Percentiles rank a stretch among this genome's conserved stretches.
phyloP scores from a whole-genome alignment of 2,329 filamentous ascomycete species.

The Shiraia bambusicola region DNA sequence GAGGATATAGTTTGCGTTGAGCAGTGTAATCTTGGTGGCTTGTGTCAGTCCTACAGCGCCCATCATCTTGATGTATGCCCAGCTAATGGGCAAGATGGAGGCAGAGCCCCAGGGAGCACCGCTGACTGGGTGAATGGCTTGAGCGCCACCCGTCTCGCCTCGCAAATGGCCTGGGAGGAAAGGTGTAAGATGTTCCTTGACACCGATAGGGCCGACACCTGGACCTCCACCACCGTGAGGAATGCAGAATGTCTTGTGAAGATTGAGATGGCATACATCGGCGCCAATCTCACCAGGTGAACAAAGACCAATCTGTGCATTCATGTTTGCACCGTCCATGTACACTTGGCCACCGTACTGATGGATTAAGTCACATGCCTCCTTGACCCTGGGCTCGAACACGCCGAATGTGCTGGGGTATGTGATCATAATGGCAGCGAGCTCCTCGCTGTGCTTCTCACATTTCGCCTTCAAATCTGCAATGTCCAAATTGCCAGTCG shows the following conservation, averaged over 20 bases:
- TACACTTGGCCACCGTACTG: slow-evolving; percentile 89
- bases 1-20: slow-evolving; percentile 97
- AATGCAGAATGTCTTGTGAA: slow-evolving; percentile 99
- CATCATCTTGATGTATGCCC: slow-evolving; percentile 96
- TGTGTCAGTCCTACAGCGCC: slow-evolving; percentile 77
- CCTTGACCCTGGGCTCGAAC: slow-evolving; percentile 86
- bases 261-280: slow-evolving; percentile 93
- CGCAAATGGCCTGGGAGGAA: slow-evolving; percentile 74
- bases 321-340: slow-evolving; percentile 99
- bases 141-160: slow-evolving; percentile 57
- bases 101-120: slow-evolving; percentile 86
- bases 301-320: slow-evolving; percentile 93
- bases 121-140: slow-evolving; percentile 70
- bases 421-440: slow-evolving; percentile 94
- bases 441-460: slow-evolving; percentile 79
- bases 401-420: slow-evolving; percentile 95
- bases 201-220: slow-evolving; percentile 90
- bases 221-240: slow-evolving; percentile 93
- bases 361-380: slow-evolving; percentile 83
- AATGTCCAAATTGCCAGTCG: slow-evolving; percentile 87
- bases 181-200: slow-evolving; percentile 74
- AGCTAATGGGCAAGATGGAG: slow-evolving; percentile 90
- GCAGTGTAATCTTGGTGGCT: slow-evolving; percentile 86
- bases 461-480: slow-evolving; percentile 84
- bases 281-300: slow-evolving; percentile 93